Evolutionary conservation across 2,329 filamentous ascomycete species (phyloP), one percentile per base, ranked within the genome.

Genomic region (Emmonsiellopsis sp.): DNA sequence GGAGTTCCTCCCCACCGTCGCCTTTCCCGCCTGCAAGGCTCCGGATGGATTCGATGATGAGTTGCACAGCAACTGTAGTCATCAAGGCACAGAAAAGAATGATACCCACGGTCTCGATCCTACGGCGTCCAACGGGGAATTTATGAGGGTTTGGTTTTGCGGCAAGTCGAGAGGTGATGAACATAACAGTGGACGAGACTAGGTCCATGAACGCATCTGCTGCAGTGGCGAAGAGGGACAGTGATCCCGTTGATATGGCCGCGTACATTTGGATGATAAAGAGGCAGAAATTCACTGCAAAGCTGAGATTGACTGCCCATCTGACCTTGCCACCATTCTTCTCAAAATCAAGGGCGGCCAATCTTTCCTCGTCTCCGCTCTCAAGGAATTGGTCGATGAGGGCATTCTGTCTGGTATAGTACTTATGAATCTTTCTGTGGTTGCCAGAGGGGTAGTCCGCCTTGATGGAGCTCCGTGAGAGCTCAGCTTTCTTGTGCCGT

Each of bases 141-240:
- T 81, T 82, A 67, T 82, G 80, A 6, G 82, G 70, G 62, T 80
- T 83, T 41, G 81, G 79, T 53, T 78, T 73, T 20, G 74, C 73
- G n/a, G 82, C 81, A 67, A 84, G 66, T 30, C 74, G 76, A 4
- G 80, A 81, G 0, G 81, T 84, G 55, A 79, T 68, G 56, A 83
- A 75, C 75, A 85, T 83, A 48, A 84, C 80, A 42, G 78, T 74
- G 1, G 82, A 84, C 34, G 80, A 84, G 9, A 85, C 78, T 38
- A 84, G 76, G 61, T 85, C 81, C 77, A 85, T 80, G 66, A 83
- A 82, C 5, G 81, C 81, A 69, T 85, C 82, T 44, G 82, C 81
- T 30, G 82, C 78, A n/a, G 81, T 84, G 13, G 81, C 81, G 57
- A 85, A 83, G 16, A 85, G 73, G 1, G 81, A 80, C 55, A 85